phyloP scores from a whole-genome alignment of 2,329 filamentous ascomycete species.

The Aspergillus fumigatiaffinis region DNA sequence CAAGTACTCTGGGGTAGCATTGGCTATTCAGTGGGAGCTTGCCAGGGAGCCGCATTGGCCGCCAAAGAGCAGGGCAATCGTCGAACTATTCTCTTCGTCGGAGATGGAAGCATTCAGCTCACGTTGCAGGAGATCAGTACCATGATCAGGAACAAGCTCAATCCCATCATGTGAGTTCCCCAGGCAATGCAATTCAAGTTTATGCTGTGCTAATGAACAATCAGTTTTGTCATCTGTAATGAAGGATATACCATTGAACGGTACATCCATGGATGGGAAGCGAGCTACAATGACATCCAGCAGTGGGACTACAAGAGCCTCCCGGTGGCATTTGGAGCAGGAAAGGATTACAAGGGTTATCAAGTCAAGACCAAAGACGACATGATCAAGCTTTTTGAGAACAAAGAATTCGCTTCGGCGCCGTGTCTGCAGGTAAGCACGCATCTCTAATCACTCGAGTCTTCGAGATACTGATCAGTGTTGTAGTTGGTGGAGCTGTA shows the following conservation, averaged over 20 bases:
- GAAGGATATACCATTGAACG: constrained; percentile 88
- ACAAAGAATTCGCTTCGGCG: constrained; percentile 59
- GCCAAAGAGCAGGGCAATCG: constrained; percentile 61
- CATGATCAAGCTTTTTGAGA: constrained; percentile 60
- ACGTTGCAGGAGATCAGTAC: constrained; percentile 81
- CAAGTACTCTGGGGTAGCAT: constrained; percentile 72
- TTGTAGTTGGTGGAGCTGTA: constrained; percentile 76
- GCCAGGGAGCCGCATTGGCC: constrained; percentile 69
- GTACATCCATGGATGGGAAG: constrained; percentile 79
- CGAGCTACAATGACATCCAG: constrained; percentile 74
- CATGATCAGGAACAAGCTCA: constrained; percentile 71
- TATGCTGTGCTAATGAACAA: constrained; percentile 30
- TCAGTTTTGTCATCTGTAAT: constrained; percentile 74
- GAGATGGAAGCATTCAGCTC: constrained; percentile 81
- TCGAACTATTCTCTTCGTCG: constrained; percentile 79
- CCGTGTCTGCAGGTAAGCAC: constrained; percentile 42
- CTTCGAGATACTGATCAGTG: constrained; percentile 20
- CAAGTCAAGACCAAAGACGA: constrained; percentile 66
- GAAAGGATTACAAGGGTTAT: constrained; percentile 58
- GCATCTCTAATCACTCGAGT: neutral
- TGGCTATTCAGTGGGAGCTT: constrained; percentile 60
- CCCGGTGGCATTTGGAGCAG: constrained; percentile 64
- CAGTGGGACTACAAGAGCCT: constrained; percentile 70
- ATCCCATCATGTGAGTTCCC: constrained; percentile 67
- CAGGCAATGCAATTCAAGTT: neutral